Evolutionary conservation across 1,284 basidiomycete species (phyloP), one percentile per base, ranked within the genome.

Genomic region (Somion occarium): DNA sequence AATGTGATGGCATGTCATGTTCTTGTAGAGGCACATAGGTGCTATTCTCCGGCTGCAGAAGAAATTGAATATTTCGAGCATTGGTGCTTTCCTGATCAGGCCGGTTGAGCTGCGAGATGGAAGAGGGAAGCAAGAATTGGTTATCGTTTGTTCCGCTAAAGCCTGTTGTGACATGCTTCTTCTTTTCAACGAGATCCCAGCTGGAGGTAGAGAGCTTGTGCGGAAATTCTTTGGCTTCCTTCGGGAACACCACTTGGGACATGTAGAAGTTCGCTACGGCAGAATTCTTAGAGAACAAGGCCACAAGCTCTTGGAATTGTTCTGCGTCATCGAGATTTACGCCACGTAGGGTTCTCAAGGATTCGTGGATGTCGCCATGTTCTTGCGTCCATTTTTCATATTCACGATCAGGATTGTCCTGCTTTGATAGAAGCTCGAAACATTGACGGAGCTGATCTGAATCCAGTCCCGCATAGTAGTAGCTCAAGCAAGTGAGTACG

Each of bases 101-200:
- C 0, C 68, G 69, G 51, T 80, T 75, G 0, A 56, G 49, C 49
- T 81, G 79, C 0, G 53, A 56, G 42, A 81, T 75, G 1, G 73
- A 72, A 0, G 66, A 65, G 0, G 79, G 79, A 2, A 80, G 62
- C 1, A 82, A 61, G 51, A 77, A 73, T 39, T 63, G 67, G 27
- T 73, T 73, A 55, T 81, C 79, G 46, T 82, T 81, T 1, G 79
- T 81, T 7, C 80, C 80, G 42, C 77, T 81, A 56, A 82, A 82
- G 0, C 80, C 80, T 3, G 76, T 81, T 3, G 64, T 73, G 12
- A 69, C 24, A 27, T 70, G 64, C 0, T 38, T 39, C 48, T 64
- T 72, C 5, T 50, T 50, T 51, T 73, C 70, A 0, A 73, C 78
- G 37, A 82, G 60, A 63, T 82, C 79, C 79, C 80, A 82, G 0